phyloP scores from a whole-genome alignment of 140 eudicot genomes.

The Oenanthe javanica region DNA sequence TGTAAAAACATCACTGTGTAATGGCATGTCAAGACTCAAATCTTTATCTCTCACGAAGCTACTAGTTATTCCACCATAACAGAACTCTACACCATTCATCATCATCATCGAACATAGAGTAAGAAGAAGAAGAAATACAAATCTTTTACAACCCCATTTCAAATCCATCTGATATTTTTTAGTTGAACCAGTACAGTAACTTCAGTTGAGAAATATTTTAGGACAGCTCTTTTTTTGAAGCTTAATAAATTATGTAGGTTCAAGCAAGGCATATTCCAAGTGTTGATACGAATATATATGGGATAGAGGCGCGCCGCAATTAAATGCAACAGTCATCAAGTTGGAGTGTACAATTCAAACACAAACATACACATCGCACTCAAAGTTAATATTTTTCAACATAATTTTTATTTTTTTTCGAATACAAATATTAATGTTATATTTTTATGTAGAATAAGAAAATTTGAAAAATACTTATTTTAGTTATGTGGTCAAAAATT shows the following conservation, averaged over 20 bases:
- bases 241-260: background rate
- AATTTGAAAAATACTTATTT: too few relatives aligned
- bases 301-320: background rate
- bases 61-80: conserved; percentile 55
- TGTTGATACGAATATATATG: background rate
- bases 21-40: conserved; percentile 61
- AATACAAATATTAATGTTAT: too few relatives aligned
- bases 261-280: background rate
- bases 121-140: conserved; percentile 15
- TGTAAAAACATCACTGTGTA: conserved; percentile 66
- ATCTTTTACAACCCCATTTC: conserved; percentile 17
- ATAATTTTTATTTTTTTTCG: too few relatives aligned
- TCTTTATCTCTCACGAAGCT: conserved; percentile 35
- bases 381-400: too few relatives aligned
- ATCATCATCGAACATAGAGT: conserved; percentile 24
- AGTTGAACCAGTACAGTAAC: background rate
- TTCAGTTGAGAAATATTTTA: background rate
- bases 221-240: background rate
- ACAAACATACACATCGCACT: background rate
- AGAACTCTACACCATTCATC: conserved; percentile 23
- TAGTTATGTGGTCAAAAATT: too few relatives aligned
- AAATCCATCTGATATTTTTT: conserved; percentile 14
- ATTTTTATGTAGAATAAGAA: too few relatives aligned
- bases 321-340: background rate
- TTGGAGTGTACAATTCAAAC: background rate